These are phyloP conservation scores for Limonium bicolor DNA, from an alignment of 148 eudicot genomes.

Conservation along the genomic window DNA sequence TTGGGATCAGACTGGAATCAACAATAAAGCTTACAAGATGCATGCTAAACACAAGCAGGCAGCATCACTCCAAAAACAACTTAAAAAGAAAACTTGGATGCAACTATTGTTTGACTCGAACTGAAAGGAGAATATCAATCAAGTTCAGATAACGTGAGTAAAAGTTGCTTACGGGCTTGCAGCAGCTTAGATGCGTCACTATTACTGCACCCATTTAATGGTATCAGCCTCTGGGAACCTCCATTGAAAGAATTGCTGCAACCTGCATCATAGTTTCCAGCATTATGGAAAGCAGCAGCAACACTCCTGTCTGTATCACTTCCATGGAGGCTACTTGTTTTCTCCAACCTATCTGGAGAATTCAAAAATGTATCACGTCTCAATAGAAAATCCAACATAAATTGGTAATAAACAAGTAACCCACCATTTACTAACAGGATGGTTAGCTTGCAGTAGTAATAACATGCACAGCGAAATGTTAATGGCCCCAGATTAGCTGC, in stretches of 20 bases:
- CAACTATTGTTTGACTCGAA: too few species aligned
- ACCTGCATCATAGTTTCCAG: conserved; percentile 22
- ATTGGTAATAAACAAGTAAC: not conserved
- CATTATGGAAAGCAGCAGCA: conserved; percentile 18
- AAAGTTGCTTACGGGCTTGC: conserved; percentile 36
- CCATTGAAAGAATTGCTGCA: conserved; percentile 25
- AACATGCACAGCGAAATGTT: too few species aligned
- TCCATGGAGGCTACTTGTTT: conserved; percentile 21
- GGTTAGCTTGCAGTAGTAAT: too few species aligned
- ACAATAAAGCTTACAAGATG: too few species aligned
- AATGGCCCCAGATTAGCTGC: too few species aligned
- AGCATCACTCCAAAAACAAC: too few species aligned
- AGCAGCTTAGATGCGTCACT: conserved; percentile 58
- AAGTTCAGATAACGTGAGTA: too few species aligned
- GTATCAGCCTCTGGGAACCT: conserved; percentile 23
- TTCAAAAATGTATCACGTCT: conserved; percentile 6
- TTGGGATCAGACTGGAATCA: too few species aligned
- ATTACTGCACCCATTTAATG: conserved; percentile 38
- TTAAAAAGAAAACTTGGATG: too few species aligned
- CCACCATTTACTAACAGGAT: too few species aligned
- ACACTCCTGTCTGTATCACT: conserved; percentile 45
- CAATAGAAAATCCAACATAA: not conserved
- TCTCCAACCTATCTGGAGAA: conserved; percentile 35
- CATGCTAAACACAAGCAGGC: too few species aligned
- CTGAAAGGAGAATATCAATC: too few species aligned